phyloP scores from a whole-genome alignment of 2,329 filamentous ascomycete genomes.

The Plectosphaerella plurivora region DNA sequence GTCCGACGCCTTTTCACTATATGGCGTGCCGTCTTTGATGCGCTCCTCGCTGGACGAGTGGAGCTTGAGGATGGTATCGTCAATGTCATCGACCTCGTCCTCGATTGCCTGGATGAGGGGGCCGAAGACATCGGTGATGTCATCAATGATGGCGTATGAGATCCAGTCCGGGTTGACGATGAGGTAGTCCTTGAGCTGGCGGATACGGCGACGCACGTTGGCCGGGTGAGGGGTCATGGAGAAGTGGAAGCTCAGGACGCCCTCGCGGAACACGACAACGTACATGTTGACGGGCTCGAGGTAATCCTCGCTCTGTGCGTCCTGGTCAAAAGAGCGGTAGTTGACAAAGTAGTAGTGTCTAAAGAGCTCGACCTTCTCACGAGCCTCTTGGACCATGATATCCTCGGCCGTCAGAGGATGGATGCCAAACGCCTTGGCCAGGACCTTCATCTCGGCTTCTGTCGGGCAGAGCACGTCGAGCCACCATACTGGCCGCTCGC shows the following conservation, averaged over 20 bases:
- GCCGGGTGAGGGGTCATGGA: conserved; percentile 93
- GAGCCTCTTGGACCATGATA: conserved; percentile 94
- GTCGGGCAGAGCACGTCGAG: conserved; percentile 88
- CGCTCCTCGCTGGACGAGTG: conserved; percentile 56
- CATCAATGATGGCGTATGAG: conserved; percentile 95
- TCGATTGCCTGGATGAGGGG: conserved; percentile 91
- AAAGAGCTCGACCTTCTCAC: conserved; percentile 97
- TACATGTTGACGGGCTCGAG: conserved; percentile 97
- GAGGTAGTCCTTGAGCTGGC: conserved; percentile 90
- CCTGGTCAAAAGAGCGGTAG: conserved; percentile 96
- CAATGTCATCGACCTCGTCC: conserved; percentile 94
- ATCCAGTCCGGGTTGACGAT: conserved; percentile 96
- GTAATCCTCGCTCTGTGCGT: conserved; percentile 82
- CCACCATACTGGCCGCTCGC: conserved; percentile 93
- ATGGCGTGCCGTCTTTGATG: conserved; percentile 25
- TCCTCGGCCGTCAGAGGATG: conserved; percentile 94
- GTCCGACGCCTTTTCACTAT: conserved; percentile 42
- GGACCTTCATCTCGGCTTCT: conserved; percentile 90
- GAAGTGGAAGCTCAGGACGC: conserved; percentile 94
- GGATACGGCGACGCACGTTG: conserved; percentile 89
- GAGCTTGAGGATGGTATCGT: conserved; percentile 81
- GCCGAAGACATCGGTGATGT: conserved; percentile 94
- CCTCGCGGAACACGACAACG: conserved; percentile 92
- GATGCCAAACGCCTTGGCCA: conserved; percentile 90
- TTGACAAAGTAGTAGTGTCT: conserved; percentile 98